Conservation (phyloP, 2,329 filamentous ascomycete species). For the Microsporum audouinii region DNA sequence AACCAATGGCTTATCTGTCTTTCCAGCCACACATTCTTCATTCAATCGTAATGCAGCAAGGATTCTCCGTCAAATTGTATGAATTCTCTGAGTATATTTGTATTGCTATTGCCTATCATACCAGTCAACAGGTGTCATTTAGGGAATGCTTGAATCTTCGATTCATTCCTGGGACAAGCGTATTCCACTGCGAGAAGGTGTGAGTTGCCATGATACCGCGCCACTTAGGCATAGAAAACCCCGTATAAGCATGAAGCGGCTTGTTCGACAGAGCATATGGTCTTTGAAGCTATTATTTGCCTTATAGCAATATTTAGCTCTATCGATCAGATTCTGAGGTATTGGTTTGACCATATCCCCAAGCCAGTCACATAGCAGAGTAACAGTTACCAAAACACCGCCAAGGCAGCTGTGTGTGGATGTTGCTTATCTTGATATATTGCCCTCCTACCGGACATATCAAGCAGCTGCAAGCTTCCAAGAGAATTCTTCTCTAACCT, state of each 20-base stretch:
- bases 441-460: conserved; percentile 9
- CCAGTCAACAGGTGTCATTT: background rate
- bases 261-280: background rate
- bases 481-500: conserved; percentile 34
- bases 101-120: background rate
- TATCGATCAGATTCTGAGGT: background rate
- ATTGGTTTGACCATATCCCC: no score
- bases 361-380: background rate
- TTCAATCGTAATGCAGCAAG: no score
- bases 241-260: background rate
- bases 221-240: background rate
- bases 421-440: background rate
- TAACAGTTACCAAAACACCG: background rate
- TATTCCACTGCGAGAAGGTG: background rate
- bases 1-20: no score
- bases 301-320: background rate
- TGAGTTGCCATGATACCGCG: background rate
- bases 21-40: no score
- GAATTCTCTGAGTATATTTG: background rate
- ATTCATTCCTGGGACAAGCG: background rate
- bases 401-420: background rate
- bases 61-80: background rate
- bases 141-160: background rate
- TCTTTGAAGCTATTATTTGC: background rate
- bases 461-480: conserved; percentile 31